Conservation (phyloP, 345 rosid genomes). For the Theobroma cacao region DNA sequence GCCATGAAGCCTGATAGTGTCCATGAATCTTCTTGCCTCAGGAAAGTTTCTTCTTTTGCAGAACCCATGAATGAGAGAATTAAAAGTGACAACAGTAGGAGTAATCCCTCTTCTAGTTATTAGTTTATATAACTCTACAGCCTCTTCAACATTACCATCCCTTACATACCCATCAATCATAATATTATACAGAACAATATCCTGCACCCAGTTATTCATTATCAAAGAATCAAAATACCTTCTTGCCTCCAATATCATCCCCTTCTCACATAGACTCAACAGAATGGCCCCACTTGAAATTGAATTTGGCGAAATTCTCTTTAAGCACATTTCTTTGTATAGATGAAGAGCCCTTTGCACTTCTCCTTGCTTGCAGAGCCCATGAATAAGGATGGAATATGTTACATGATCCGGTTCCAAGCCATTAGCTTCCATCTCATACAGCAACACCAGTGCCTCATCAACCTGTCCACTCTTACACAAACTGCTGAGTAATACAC, state of each 20-base stretch:
- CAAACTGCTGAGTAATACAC: slow-evolving; percentile 60
- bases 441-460: slow-evolving; percentile 48
- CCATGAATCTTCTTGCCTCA: slow-evolving; percentile 12
- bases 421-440: slow-evolving; percentile 51
- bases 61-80: slow-evolving; percentile 16
- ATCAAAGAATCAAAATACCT: slow-evolving; percentile 47
- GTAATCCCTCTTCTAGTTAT: slow-evolving; percentile 40
- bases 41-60: slow-evolving; percentile 2
- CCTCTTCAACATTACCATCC: slow-evolving; percentile 50
- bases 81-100: slow-evolving; percentile 17
- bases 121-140: slow-evolving; percentile 39
- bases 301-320: slow-evolving; percentile 47
- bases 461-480: slow-evolving; percentile 54
- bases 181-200: slow-evolving; percentile 59
- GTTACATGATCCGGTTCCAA: slow-evolving; percentile 52
- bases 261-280: slow-evolving; percentile 52
- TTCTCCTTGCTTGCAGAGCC: slow-evolving; percentile 72
- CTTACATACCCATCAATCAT: slow-evolving; percentile 67
- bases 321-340: slow-evolving; percentile 45
- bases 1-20: background rate
- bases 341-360: slow-evolving; percentile 50
- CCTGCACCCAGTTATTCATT: slow-evolving; percentile 28
- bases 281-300: slow-evolving; percentile 46
- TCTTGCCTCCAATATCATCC: slow-evolving; percentile 57
- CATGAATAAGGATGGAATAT: slow-evolving; percentile 68